Evolutionary conservation across 208 protist species (phyloP).

Genomic region (Endotrypanum monterogeii): DNA sequence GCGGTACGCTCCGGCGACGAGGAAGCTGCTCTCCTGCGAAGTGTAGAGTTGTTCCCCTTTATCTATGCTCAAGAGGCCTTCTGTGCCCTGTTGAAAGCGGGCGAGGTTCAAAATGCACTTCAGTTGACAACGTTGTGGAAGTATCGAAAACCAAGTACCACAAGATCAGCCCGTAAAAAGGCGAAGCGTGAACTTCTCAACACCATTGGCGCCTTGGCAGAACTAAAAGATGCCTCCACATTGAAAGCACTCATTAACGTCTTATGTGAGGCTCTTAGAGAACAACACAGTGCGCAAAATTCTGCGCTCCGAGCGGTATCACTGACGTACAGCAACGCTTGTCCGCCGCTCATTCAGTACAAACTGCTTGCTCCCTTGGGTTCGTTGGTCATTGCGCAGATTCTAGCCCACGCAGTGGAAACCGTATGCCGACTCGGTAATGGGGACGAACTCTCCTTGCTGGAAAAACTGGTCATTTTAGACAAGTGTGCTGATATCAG

Average conservation of each 20-base stretch:
- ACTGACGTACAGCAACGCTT: not conserved
- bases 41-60: constrained; percentile 19
- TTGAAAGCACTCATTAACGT: constrained; percentile 23
- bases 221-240: constrained; percentile 27
- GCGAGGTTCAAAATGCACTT: constrained; percentile 23
- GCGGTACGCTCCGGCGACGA: constrained; percentile 7
- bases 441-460: constrained; percentile 17
- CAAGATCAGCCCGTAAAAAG: not conserved
- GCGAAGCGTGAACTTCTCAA: constrained; percentile 12
- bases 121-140: constrained; percentile 29
- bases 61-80: constrained; percentile 23
- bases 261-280: constrained; percentile 16
- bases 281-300: constrained; percentile 19
- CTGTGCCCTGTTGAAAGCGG: constrained; percentile 28
- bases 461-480: constrained; percentile 33
- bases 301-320: not conserved
- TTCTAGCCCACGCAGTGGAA: constrained; percentile 12
- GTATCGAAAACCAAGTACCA: not conserved
- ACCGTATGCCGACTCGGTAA: constrained; percentile 18
- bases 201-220: constrained; percentile 16
- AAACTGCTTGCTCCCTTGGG: constrained; percentile 27
- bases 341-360: constrained; percentile 1
- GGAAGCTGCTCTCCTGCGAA: constrained; percentile 5
- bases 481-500: constrained; percentile 19
- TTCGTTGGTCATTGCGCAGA: not conserved